Base-by-base conservation (phyloP, 495 filamentous ascomycete species). In the Trichoderma erinaceum region DNA sequence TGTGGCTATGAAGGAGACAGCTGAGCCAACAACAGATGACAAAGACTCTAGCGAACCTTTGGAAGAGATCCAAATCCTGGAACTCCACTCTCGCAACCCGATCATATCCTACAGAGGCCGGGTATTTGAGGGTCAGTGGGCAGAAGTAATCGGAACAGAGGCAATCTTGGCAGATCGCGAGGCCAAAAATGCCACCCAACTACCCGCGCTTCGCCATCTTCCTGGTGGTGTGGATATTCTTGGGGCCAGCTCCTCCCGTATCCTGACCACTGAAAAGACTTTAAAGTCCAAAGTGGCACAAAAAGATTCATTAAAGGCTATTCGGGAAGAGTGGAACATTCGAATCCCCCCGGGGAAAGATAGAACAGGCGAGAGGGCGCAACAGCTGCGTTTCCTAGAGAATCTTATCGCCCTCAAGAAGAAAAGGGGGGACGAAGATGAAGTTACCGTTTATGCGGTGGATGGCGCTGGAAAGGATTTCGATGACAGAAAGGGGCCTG, bases 61-160 rank as follows among this genome's bases (percentile, higher is more conserved):
- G 72, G 81, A 70, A 70, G 77, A 77, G 23, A 86, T 97, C n/a
- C 91, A 96, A 70, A 87, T 97, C 61, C 81, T 92, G 18, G 92
- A 89, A 56, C 83, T 97, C 4, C 90, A 96, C 74, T 88, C 87
- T 0, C 58, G 73, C 0, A 81, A 90, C 69, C 93, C 93, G 0
- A 76, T 96, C 41, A 79, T 95, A 63, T 87, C 87, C 4, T 93
- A 94, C 80, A 81, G 88, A 58, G 89, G 88, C 63, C 85, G 86
- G 65, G 78, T 92, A 43, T 93, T 91, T 75, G 87, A 84, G 70
- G 93, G 91, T 67, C 74, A 83, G 38, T 97, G 93, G 93, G 83
- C 83, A 41, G 82, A 88, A 61, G 89, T 91, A 68, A 82, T 94
- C 3, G 92, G 92, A 41, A 95, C 92, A 0, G 91, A 96, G 64